These are phyloP conservation scores for Curvularia hawaiiensis DNA, from an alignment of 2,329 filamentous ascomycete species.

Conservation along the genomic window DNA sequence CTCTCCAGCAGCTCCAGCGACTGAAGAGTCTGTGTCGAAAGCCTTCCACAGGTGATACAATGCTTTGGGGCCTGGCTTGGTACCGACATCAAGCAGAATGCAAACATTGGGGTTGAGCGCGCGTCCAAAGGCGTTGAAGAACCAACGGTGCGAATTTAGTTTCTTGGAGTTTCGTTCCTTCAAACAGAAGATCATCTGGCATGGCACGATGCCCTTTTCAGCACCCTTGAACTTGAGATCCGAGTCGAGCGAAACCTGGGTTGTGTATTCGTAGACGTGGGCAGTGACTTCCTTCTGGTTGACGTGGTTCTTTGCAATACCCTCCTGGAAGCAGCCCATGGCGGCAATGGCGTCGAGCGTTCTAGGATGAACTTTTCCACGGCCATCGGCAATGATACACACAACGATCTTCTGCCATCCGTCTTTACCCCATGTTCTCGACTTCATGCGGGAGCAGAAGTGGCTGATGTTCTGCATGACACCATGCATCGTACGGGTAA, in stretches of 20 bases:
- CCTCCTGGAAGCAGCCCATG: conserved; percentile 97
- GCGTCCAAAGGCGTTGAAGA: conserved; percentile 96
- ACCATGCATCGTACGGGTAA: conserved; percentile 97
- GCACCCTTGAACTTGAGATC: conserved; percentile 99
- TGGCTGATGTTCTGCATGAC: conserved; percentile 98
- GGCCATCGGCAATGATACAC: conserved; percentile 92
- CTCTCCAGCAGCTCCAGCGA: conserved; percentile 94
- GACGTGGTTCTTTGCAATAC: conserved; percentile 98
- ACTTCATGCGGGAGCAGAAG: conserved; percentile 91
- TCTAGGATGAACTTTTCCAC: conserved; percentile 89
- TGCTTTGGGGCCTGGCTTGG: conserved; percentile 83
- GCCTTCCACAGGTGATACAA: conserved; percentile 99
- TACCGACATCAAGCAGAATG: conserved; percentile 95
- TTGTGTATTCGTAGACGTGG: conserved; percentile 98
- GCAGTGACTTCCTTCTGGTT: conserved; percentile 95
- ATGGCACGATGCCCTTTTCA: conserved; percentile 97
- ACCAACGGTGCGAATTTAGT: conserved; percentile 98
- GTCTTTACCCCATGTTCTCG: conserved; percentile 92
- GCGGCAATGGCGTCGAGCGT: conserved; percentile 94
- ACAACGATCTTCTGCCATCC: conserved; percentile 99
- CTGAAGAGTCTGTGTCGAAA: conserved; percentile 96
- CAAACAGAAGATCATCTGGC: conserved; percentile 97
- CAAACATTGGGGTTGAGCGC: conserved; percentile 95
- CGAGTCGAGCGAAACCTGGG: conserved; percentile 92
- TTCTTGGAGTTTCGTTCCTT: conserved; percentile 99